Percentiles rank a stretch among this genome's conserved stretches.
Conservation (phyloP, 805 yeast species). For the Zygotorulaspora sp. region DNA sequence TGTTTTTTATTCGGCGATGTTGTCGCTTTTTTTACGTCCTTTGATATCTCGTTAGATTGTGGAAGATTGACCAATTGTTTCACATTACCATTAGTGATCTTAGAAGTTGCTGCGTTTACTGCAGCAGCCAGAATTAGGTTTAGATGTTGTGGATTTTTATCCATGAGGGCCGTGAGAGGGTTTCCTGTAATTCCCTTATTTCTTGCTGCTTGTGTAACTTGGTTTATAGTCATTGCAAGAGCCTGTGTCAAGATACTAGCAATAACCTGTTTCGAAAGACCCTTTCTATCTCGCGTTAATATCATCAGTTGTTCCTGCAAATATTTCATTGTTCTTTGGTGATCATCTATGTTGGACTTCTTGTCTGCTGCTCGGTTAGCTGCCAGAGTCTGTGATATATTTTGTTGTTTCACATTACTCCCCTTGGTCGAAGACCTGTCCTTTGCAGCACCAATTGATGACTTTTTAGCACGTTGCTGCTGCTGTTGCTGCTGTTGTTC, state of each 20-base stretch:
- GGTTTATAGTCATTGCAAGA: conserved; percentile 87
- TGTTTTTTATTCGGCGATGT: conserved; percentile 4
- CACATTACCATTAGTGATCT: conserved; percentile 52
- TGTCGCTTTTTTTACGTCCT: conserved; percentile 3
- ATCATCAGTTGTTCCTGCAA: conserved; percentile 81
- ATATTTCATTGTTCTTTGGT: conserved; percentile 63
- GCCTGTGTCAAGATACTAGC: conserved; percentile 86
- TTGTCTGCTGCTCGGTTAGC: conserved; percentile 30
- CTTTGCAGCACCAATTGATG: conserved; percentile 5
- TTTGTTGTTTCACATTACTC: conserved; percentile 33
- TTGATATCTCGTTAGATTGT: conserved; percentile 16
- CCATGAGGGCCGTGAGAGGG: conserved; percentile 72
- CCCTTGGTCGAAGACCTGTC: conserved; percentile 13
- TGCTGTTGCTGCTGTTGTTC: conserved; percentile 48
- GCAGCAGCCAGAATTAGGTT: conserved; percentile 77
- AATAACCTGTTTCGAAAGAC: conserved; percentile 74
- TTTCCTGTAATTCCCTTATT: conserved; percentile 76
- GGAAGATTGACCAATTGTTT: conserved; percentile 38
- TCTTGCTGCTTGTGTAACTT: conserved; percentile 82
- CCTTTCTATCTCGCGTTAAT: conserved; percentile 70
- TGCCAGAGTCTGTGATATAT: conserved; percentile 33
- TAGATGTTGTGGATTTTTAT: conserved; percentile 74
- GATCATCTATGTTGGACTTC: conserved; percentile 34
- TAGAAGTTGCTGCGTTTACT: conserved; percentile 67
- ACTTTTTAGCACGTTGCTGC: conserved; percentile 29